Conservation (phyloP, 2,329 filamentous ascomycete species). For the Arthroderma uncinatum region DNA sequence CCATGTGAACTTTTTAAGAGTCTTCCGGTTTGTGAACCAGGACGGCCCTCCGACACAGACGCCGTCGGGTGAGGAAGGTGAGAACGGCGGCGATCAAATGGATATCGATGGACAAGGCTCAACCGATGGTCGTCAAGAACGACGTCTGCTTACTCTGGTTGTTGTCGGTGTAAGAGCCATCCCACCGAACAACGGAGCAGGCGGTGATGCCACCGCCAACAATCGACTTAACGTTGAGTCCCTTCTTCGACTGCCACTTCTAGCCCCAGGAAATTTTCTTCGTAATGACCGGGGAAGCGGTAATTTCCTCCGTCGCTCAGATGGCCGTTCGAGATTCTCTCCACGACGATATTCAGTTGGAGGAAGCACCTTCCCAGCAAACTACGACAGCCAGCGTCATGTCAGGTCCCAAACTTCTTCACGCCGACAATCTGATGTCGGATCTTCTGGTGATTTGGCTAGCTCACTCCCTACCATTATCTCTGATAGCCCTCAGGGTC, state of each 20-base stretch:
- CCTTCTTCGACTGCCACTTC: conserved; percentile 36
- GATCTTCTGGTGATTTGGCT: conserved; percentile 20
- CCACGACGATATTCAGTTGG: conserved; percentile 45
- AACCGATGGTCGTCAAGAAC: conserved; percentile 36
- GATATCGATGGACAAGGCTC: conserved; percentile 27
- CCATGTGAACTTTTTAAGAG: conserved; percentile 56
- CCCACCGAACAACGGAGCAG: conserved; percentile 40
- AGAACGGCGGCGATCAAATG: conserved; percentile 25
- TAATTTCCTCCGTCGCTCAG: conserved; percentile 42
- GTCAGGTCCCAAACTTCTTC: conserved; percentile 31
- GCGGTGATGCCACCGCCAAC: conserved; percentile 36
- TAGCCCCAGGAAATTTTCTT: conserved; percentile 34
- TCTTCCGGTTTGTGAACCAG: conserved; percentile 55
- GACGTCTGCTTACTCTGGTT: conserved; percentile 56
- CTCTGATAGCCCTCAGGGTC: conserved; percentile 47
- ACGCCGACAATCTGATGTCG: conserved; percentile 26
- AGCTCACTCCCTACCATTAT: conserved; percentile 35
- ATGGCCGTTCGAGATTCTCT: conserved; percentile 45
- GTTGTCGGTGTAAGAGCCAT: conserved; percentile 60
- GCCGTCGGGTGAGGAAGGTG: conserved; percentile 19
- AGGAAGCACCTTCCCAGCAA: conserved; percentile 38
- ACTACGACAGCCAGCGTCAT: conserved; percentile 45
- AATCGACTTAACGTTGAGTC: conserved; percentile 24
- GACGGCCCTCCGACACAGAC: conserved; percentile 22
- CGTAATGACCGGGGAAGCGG: conserved; percentile 37